Evolutionary conservation across 305 asterid genomes (phyloP).

Genomic region (Fraxinus paxiana): DNA sequence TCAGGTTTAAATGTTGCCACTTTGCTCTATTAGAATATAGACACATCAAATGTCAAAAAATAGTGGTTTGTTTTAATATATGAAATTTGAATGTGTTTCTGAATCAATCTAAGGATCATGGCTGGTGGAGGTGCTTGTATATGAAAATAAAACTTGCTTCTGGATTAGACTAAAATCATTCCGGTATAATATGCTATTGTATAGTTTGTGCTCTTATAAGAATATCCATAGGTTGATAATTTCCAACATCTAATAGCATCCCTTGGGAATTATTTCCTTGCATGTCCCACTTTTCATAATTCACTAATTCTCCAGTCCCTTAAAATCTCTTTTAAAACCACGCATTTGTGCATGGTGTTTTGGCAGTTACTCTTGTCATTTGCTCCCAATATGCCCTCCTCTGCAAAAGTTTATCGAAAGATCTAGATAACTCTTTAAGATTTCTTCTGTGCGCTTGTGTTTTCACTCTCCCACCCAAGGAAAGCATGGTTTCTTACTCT

Average conservation of each 20-base stretch:
- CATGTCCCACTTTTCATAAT: not conserved
- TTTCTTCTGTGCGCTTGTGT: not conserved
- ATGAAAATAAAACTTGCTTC: not conserved
- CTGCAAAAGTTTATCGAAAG: not conserved
- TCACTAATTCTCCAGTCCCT: not conserved
- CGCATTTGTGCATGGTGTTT: not conserved
- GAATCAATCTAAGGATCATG: not conserved
- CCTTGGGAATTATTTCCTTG: not conserved
- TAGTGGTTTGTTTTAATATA: not conserved
- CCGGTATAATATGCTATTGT: not conserved
- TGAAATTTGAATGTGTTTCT: not conserved
- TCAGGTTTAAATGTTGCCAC: not conserved
- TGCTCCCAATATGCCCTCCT: not conserved
- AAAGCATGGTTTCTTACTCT: not conserved
- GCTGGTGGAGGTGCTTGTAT: not conserved
- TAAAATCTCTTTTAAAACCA: not conserved
- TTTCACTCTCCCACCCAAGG: conserved; percentile 1
- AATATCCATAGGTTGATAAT: not conserved
- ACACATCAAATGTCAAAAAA: not conserved
- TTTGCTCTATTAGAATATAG: not conserved
- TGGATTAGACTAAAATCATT: not conserved
- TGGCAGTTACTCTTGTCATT: not conserved
- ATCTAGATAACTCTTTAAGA: not conserved
- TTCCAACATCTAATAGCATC: not conserved
- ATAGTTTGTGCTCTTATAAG: not conserved